phyloP scores from a whole-genome alignment of 78 protist species.

The Trichosphaerium sp. region DNA sequence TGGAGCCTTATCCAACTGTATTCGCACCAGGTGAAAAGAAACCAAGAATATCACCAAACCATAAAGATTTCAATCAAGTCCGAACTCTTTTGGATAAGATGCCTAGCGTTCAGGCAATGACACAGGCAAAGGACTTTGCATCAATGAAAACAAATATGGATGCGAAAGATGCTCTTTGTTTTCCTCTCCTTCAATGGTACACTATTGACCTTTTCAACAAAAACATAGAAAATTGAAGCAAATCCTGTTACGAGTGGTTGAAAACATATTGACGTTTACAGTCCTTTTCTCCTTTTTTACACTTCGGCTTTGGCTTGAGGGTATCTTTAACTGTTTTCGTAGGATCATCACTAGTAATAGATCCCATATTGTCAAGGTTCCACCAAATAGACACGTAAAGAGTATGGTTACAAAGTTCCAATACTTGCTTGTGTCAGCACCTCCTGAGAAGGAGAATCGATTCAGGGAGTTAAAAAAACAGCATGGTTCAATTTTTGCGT shows the following conservation, averaged over 20 bases:
- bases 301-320: background rate
- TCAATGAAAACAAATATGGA: background rate
- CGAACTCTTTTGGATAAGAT: background rate
- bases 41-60: background rate
- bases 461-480: slow-evolving; percentile 1
- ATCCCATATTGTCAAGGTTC: background rate
- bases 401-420: slow-evolving; percentile 20
- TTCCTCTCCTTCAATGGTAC: background rate
- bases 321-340: background rate
- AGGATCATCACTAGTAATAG: background rate
- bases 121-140: background rate
- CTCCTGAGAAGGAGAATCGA: slow-evolving; percentile 28
- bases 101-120: background rate
- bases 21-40: background rate
- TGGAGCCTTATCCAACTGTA: background rate
- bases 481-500: slow-evolving; percentile 31
- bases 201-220: background rate
- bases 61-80: background rate
- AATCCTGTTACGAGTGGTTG: background rate
- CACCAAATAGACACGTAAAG: background rate
- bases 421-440: slow-evolving; percentile 5
- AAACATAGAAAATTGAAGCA: background rate
- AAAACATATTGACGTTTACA: too few relatives aligned
- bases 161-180: background rate
- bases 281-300: too few relatives aligned